Percentiles rank a stretch among this genome's conserved stretches.
Evolutionary conservation across 129 eudicot genomes (phyloP).

Genomic region (Mikania micrantha): DNA sequence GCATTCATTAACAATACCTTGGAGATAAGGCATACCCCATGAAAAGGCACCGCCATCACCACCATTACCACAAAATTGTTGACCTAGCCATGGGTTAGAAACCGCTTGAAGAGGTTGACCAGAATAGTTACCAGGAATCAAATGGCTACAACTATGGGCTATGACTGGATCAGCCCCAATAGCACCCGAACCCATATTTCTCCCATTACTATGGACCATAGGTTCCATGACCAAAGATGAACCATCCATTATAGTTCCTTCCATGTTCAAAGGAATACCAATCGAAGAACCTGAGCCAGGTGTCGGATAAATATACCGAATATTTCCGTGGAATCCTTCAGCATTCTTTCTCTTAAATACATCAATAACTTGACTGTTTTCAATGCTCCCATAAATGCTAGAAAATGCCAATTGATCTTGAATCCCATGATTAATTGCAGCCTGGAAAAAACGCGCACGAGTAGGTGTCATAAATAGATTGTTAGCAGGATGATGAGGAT

Average conservation of each 20-base stretch:
- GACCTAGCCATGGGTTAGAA: conserved; percentile 58
- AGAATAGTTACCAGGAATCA: conserved; percentile 42
- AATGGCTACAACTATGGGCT: conserved; percentile 39
- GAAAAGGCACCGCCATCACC: conserved; percentile 41
- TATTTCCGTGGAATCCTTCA: conserved; percentile 38
- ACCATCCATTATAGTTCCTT: conserved; percentile 32
- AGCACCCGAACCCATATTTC: conserved; percentile 43
- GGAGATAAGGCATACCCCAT: conserved; percentile 61
- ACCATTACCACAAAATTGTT: conserved; percentile 40
- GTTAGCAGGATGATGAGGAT: conserved; percentile 26
- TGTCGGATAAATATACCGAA: conserved; percentile 39
- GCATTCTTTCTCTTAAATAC: conserved; percentile 68
- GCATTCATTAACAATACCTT: conserved; percentile 39
- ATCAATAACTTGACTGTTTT: conserved; percentile 43
- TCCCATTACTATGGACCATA: conserved; percentile 33
- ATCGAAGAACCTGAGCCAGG: conserved; percentile 67
- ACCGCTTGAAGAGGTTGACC: conserved; percentile 55
- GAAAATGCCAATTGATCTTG: conserved; percentile 55
- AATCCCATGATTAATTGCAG: conserved; percentile 47
- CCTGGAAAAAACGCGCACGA: conserved; percentile 47
- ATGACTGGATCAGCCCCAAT: conserved; percentile 41
- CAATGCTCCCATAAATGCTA: conserved; percentile 38
- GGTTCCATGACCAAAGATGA: conserved; percentile 33
- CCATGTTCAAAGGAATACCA: conserved; percentile 42
- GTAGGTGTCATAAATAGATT: conserved; percentile 40